Conservation (phyloP, 352 stramenopile species). For the Globisporangium irregulare region DNA sequence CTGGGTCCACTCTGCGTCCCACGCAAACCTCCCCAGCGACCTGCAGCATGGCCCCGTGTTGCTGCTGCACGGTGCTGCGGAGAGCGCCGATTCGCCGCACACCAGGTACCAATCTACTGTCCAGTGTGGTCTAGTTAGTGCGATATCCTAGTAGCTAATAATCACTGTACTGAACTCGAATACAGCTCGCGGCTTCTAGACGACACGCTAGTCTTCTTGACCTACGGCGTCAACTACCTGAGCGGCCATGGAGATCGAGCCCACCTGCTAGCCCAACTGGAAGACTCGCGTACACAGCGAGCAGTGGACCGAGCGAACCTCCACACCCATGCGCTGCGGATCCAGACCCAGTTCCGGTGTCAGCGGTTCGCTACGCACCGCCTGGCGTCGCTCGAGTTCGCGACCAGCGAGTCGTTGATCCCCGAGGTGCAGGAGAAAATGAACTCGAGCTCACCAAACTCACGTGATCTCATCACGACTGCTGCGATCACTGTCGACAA, state of each 20-base stretch:
- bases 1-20: conserved; percentile 22
- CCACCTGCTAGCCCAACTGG: conserved; percentile 16
- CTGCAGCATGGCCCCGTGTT: conserved; percentile 32
- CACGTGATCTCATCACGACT: conserved; percentile 15
- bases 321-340: conserved; percentile 24
- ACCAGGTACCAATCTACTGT: conserved; percentile 22
- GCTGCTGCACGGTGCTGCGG: conserved; percentile 24
- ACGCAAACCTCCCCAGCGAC: conserved; percentile 23
- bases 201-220: conserved; percentile 48
- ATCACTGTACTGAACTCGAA: not conserved
- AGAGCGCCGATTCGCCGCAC: conserved; percentile 34
- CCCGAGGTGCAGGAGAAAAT: conserved; percentile 34
- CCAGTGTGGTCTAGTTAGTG: not conserved
- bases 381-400: conserved; percentile 37
- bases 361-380: conserved; percentile 48
- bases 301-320: conserved; percentile 15
- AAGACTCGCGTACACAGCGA: conserved; percentile 10
- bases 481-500: conserved; percentile 29
- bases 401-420: conserved; percentile 36
- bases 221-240: conserved; percentile 40
- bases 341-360: conserved; percentile 35
- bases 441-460: conserved; percentile 2
- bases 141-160: not conserved
- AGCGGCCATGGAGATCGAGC: conserved; percentile 19
- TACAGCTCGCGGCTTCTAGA: conserved; percentile 29